These are phyloP conservation scores for Zancudomyces culisetae DNA, from an alignment of 371 early-diverging fungal species.

Conservation along the genomic window DNA sequence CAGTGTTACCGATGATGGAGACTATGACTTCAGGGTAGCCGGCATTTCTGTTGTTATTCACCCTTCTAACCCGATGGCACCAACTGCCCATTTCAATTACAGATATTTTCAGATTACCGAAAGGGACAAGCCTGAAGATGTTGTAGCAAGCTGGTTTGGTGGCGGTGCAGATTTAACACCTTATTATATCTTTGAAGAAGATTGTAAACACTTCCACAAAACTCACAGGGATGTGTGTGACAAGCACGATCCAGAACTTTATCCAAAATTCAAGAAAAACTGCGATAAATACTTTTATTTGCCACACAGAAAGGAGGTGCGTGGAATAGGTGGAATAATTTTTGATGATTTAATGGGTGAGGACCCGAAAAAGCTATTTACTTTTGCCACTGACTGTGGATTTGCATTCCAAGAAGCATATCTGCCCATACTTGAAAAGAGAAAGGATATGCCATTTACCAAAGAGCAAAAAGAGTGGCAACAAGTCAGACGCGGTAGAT, in stretches of 20 bases:
- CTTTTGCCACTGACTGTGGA: constrained; percentile 46
- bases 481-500: constrained; percentile 66
- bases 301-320: constrained; percentile 52
- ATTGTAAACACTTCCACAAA: constrained; percentile 58
- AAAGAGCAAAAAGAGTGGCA: constrained; percentile 59
- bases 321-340: constrained; percentile 76
- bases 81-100: constrained; percentile 91
- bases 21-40: constrained; percentile 44
- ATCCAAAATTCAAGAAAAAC: constrained; percentile 59
- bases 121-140: constrained; percentile 24
- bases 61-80: constrained; percentile 85
- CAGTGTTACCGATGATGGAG: constrained; percentile 26
- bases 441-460: constrained; percentile 43
- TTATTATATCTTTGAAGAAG: constrained; percentile 53
- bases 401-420: constrained; percentile 53
- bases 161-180: constrained; percentile 77
- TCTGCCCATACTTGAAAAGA: constrained; percentile 46
- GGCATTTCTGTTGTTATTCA: constrained; percentile 87
- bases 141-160: constrained; percentile 69
- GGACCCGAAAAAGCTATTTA: constrained; percentile 43
- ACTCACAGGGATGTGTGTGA: constrained; percentile 61
- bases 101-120: constrained; percentile 82
- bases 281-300: constrained; percentile 69
- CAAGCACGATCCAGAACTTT: constrained; percentile 41
- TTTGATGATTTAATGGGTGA: constrained; percentile 65